phyloP scores from a whole-genome alignment of 805 yeast genomes.

The Millerozyma miso region DNA sequence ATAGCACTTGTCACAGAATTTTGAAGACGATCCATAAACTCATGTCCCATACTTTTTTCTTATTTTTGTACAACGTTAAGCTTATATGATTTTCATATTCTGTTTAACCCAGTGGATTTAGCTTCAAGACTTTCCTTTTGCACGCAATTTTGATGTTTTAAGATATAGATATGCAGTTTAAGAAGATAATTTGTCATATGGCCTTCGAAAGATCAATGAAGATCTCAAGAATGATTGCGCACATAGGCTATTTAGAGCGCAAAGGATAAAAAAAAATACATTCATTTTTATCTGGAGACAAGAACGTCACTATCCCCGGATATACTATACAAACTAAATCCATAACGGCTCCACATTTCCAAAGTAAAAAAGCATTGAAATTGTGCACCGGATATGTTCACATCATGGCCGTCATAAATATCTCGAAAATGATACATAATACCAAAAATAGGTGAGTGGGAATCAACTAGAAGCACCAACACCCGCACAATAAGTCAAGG shows the following conservation, averaged over 20 bases:
- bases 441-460: not conserved
- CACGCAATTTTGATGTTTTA: no score
- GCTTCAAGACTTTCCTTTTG: no score
- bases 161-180: no score
- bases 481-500: conserved; percentile 16
- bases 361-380: not conserved
- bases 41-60: not conserved
- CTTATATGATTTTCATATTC: no score
- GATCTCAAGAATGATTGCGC: no score
- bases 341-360: not conserved
- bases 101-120: no score
- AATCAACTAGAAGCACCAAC: conserved; percentile 3
- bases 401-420: no score
- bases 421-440: not conserved
- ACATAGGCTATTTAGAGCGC: no score
- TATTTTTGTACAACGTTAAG: no score
- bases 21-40: not conserved
- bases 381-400: not conserved
- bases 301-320: not conserved
- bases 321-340: not conserved
- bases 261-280: no score
- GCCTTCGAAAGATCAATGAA: no score
- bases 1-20: not conserved
- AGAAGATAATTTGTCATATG: no score
- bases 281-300: not conserved